Percentiles rank a stretch among this genome's conserved stretches.
These are phyloP conservation scores for Cyclostephanos invisitatus DNA, from an alignment of 108 stramenopile species.

Conservation along the genomic window DNA sequence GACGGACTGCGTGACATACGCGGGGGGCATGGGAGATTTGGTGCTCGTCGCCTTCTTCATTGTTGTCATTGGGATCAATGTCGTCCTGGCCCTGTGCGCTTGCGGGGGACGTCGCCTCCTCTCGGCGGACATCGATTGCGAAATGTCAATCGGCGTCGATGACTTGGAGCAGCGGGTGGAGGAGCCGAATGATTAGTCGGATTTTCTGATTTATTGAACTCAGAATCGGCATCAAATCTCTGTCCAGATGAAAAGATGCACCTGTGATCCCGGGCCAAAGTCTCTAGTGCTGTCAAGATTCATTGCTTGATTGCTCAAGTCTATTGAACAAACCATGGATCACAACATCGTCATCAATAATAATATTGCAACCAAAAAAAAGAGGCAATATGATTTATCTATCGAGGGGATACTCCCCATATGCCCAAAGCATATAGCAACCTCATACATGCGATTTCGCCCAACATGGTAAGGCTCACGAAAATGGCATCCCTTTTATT, in stretches of 20 bases:
- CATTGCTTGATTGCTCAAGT: no score
- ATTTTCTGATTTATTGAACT: no score
- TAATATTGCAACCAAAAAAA: neutral
- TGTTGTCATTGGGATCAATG: neutral
- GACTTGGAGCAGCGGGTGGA: neutral
- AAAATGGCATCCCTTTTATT: conserved; percentile 43
- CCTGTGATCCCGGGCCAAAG: neutral
- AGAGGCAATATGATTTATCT: no score
- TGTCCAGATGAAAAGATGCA: no score
- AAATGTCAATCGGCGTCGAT: neutral
- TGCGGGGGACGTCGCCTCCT: neutral
- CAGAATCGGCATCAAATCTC: no score
- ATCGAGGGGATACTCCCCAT: conserved; percentile 14
- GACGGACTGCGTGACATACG: neutral
- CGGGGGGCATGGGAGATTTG: neutral
- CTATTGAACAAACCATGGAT: no score
- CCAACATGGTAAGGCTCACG: conserved; percentile 66
- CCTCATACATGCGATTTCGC: conserved; percentile 62
- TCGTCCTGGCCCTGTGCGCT: neutral
- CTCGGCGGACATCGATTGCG: neutral
- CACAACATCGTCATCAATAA: neutral
- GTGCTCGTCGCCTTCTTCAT: neutral
- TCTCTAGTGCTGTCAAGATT: neutral
- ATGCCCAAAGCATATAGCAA: conserved; percentile 50
- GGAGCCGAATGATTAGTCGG: neutral